Base-by-base conservation (phyloP, 345 rosid species). In the Clarkia xantiana region DNA sequence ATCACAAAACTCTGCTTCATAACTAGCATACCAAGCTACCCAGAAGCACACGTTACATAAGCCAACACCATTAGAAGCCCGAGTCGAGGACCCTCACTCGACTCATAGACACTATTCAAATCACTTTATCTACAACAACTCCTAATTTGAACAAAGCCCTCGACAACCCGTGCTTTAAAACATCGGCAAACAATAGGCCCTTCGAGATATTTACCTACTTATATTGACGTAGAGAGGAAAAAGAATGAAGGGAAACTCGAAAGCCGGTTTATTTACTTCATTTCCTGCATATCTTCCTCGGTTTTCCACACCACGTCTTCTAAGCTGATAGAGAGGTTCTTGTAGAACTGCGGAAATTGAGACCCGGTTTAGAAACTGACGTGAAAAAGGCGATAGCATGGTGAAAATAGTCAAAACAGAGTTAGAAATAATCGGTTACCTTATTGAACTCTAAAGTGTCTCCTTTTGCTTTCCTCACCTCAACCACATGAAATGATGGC, bases 221-320 rank as follows among this genome's bases (percentile, higher is more conserved):
- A 17, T 34, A 10, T 1, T 16, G 52, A 6, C 11, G 18, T 0
- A n/a, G 19, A 49, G 17, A 11, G 40, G 51, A 10, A 29, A 65
- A 67, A 57, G 60, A 67, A 69, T 51, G 55, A 62, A 67, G 69
- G 25, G 5, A 22, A 5, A 2, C 5, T 5, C 3, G 5, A 29
- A 29, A 29, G 36, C 9, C 36, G 6, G 36, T 4, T 2, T 29
- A 29, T 55, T 64, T 44, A 58, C 66, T 73, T 67, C 51, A 54
- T 39, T 57, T 60, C 69, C 51, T 75, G 81, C 85, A 74, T 74
- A 53, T 72, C 90, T 65, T 86, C 93, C 65, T 83, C 94, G 14
- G 79, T 91, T 50, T 76, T 86, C 98, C 98, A 90, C 0, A 90
- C 85, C n/a, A 91, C 93, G 43, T 79, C 82, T 56, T 79, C 85